Base-by-base conservation (phyloP, 2,329 filamentous ascomycete genomes). In the Calonectria henricotiae region DNA sequence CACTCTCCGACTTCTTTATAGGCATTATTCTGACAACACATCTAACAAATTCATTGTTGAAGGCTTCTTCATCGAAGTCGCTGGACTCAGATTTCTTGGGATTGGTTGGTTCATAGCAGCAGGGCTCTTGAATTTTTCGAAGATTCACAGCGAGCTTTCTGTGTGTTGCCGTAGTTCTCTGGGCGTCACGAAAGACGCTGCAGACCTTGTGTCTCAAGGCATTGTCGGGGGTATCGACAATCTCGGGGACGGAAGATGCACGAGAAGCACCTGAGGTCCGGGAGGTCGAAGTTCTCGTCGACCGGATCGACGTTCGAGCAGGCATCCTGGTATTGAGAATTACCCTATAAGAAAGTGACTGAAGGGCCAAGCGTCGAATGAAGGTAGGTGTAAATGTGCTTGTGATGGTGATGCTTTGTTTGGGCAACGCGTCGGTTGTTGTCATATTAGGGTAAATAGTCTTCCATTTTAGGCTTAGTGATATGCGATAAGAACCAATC, bases 1-100 rank as follows among this genome's bases (percentile, higher is more conserved):
- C 95, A 15, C 89, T 87, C 83, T 99, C 96, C 43, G 93, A 92
- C 86, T 98, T 98, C 86, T 96, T 97, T 68, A 98, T 91, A 1
- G 92, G 90, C 86, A 99, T 89, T 62, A 96, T 89, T 66, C 95
- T 89, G 75, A 97, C 82, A 27, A 97, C 88, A 79, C 95, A 98
- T 79, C 96, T 89, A 67, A 91, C 89, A 68, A 98, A 91, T 81
- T 99, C 96, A 32, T 87, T 85, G 78, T 96, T 97, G 85, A 99
- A 98, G 68, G 96, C 92, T 60, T 92, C 89, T 81, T 97, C 95
- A 51, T 94, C 91, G 72, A 95, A 93, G 12, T 94, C 92, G 74
- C 91, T 89, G 12, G 88, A 85, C 12, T 86, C 81, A 4, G 80
- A 75, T 78, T 88, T 89, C 72, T 87, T 89, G 30, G 83, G 83